Evolutionary conservation across 495 filamentous ascomycete species (phyloP), one percentile per base, ranked within the genome.

Genomic region (Talaromyces liani): DNA sequence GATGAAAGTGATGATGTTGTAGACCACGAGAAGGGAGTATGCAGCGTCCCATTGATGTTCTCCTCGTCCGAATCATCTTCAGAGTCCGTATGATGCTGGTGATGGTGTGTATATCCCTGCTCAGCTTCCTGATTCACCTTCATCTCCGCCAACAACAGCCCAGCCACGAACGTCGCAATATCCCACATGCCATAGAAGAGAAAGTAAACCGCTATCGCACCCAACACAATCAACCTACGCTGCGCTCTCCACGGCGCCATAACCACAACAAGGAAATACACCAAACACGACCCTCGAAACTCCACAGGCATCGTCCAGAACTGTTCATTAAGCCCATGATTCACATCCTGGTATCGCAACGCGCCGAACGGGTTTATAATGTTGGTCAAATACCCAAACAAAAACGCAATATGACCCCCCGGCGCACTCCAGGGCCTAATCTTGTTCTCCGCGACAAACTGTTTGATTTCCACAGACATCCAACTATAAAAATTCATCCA

Each of bases 231-330:
- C 20, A 80, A 61, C 8, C 78, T 73, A 6, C 73, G 59, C 3
- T 65, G 63, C 8, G 71, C 63, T 8, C 71, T 68, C 58, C 75
- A 73, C 58, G 71, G 75, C 6, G 75, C 67, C 29, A 78, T 61
- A 6, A 66, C 72, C 7, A 78, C 54, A 4, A 79, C 66, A 4
- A 77, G 65, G 1, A 81, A 70, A 56, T 78, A 82, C 4, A 84
- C 68, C 6, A 80, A 70, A 63, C 81, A 74, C 0, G 78, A 81
- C 6, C 76, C 75, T 6, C 80, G 73, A 58, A 82, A 79, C 60
- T 83, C 80, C 24, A 78, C 63, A 0, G 77, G 76, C 49, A 84
- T 81, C 12, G 81, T 83, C 81, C 81, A 84, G 12, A 82, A 67
- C 57, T 82, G 81, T 6, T 61, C 65, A 65, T 71, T 73, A 16